Base-by-base conservation (phyloP, 2,329 filamentous ascomycete species). In the Clarireedia sp. region DNA sequence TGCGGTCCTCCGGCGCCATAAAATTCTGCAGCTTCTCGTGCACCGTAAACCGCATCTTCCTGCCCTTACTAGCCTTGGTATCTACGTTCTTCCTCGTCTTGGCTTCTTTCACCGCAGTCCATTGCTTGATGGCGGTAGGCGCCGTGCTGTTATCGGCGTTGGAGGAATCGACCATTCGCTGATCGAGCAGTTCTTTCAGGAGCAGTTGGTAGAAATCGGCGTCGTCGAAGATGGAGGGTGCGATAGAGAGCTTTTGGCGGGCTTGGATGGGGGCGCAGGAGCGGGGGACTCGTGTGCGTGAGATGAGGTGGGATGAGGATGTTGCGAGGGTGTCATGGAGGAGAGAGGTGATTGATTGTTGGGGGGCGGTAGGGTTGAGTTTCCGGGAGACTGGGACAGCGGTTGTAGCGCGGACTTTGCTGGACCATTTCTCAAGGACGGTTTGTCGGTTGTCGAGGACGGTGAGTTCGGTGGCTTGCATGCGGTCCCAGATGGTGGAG, bases 1-100 rank as follows among this genome's bases (percentile, higher is more conserved):
- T 79, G 52, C 89, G 78, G 68, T 95, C 88, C 69, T 96, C 90
- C 0, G 90, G 85, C 10, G 91, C 91, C 90, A 96, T 96, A 68
- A 97, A 97, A 71, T 96, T 96, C 74, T 96, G 89, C 67, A 99
- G 72, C 75, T 97, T 97, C 75, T 97, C 92, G 68, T 97, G 91
- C 46, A 96, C 90, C 16, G 89, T 94, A 72, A 92, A 99, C 40
- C 90, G 80, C 79, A 99, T 81, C 75, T 96, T 96, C 49, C 94
- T 78, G 5, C 94, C 94, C 73, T 97, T 97, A 69, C 89, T 95
- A 0, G 94, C 94, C 69, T 91, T 94, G 19, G 91, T 91, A 70
- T 99, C 94, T 4, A 97, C 88, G 29, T 85, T 81, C 68, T 89
- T 87, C 72, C 87, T 87, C 57, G 86, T 79, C 76, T 92, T 95